Percentiles rank a stretch among this genome's conserved stretches.
phyloP scores from a whole-genome alignment of 495 filamentous ascomycete species.

The Talaromyces wortmannii region DNA sequence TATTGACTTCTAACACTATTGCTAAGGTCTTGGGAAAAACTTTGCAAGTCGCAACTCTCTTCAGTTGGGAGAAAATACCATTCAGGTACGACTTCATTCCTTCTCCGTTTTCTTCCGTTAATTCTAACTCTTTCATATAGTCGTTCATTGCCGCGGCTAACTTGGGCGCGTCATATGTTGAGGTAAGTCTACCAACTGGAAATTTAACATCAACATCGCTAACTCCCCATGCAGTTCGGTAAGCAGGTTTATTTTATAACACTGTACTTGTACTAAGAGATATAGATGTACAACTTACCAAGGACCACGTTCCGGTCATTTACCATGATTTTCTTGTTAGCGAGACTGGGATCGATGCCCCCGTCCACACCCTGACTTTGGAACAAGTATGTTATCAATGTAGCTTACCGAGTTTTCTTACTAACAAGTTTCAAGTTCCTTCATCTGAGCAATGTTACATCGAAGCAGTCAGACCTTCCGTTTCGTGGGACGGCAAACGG shows the following conservation, averaged over 20 bases:
- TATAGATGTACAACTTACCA: constrained; percentile 94
- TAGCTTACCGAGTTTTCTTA: neutral
- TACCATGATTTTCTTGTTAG: constrained; percentile 99
- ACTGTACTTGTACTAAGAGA: constrained; percentile 11
- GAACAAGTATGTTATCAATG: constrained; percentile 51
- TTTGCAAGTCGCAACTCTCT: constrained; percentile 70
- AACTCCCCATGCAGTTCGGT: neutral
- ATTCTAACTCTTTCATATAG: constrained; percentile 18
- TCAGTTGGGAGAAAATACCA: constrained; percentile 92
- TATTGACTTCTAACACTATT: constrained; percentile 7
- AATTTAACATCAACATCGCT: constrained; percentile 7
- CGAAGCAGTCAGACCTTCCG: constrained; percentile 41
- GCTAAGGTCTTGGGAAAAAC: constrained; percentile 78
- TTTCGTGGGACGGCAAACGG: constrained; percentile 9
- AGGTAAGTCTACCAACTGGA: constrained; percentile 35
- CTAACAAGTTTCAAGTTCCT: constrained; percentile 50
- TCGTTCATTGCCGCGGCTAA: constrained; percentile 97
- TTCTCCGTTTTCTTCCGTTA: neutral
- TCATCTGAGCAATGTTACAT: constrained; percentile 61
- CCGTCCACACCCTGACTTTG: constrained; percentile 88
- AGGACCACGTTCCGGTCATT: constrained; percentile 97
- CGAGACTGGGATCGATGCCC: constrained; percentile 96
- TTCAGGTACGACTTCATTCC: constrained; percentile 35
- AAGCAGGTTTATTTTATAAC: constrained; percentile 14
- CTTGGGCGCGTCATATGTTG: constrained; percentile 84